A percentile compares a stretch with the other conserved stretches of the same genome.
Evolutionary conservation across 2,329 filamentous ascomycete genomes (phyloP).

Genomic region (Colletotrichum agaves): DNA sequence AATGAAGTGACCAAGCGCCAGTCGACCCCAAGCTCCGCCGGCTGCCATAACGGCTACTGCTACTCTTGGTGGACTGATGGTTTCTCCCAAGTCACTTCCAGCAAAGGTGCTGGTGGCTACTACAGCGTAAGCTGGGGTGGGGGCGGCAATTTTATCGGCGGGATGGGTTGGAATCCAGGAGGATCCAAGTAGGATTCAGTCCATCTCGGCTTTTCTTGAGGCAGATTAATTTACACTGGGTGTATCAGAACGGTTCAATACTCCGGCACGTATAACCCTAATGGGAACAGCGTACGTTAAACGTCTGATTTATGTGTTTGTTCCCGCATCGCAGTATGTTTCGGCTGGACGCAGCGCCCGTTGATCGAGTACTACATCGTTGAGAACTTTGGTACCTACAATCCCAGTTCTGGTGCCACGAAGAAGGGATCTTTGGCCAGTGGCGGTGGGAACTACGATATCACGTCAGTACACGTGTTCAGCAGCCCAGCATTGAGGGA

Average conservation of each 20-base stretch:
- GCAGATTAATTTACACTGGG: not conserved
- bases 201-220: not conserved
- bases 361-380: conserved; percentile 54
- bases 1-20: conserved; percentile 25
- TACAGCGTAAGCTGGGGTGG: conserved; percentile 57
- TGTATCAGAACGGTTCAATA: conserved; percentile 40
- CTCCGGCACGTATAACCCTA: conserved; percentile 45
- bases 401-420: conserved; percentile 50
- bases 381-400: conserved; percentile 56
- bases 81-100: conserved; percentile 52
- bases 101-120: conserved; percentile 53
- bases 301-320: not conserved
- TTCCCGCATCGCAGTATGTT: conserved; percentile 52
- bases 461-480: conserved; percentile 48
- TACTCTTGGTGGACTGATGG: conserved; percentile 59
- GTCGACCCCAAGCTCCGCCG: conserved; percentile 42
- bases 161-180: conserved; percentile 68
- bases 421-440: conserved; percentile 46
- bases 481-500: conserved; percentile 59
- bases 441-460: conserved; percentile 50
- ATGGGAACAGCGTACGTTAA: conserved; percentile 41
- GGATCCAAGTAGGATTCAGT: conserved; percentile 45
- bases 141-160: conserved; percentile 64
- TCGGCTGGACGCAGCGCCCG: conserved; percentile 53
- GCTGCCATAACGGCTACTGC: conserved; percentile 53